phyloP scores from a whole-genome alignment of 768 basidiomycete genomes.

The Lactifluus pinguis region DNA sequence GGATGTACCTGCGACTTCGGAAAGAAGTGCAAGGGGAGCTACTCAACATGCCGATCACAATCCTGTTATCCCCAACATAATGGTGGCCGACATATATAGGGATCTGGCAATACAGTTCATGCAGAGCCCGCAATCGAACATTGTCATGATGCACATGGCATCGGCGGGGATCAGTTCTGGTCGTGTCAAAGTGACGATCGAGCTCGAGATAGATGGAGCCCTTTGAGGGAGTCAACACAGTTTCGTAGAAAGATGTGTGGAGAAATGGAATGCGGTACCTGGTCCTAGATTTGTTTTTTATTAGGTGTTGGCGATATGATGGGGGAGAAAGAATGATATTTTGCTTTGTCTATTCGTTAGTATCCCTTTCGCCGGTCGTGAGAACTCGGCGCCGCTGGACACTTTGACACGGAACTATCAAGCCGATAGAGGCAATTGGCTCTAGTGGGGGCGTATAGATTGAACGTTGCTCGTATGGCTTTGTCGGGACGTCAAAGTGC shows the following conservation, averaged over 20 bases:
- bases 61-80: background rate
- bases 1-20: background rate
- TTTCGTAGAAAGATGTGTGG: too few species aligned
- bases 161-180: background rate
- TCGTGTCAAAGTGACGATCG: background rate
- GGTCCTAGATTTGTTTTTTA: background rate
- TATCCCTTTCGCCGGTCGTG: too few species aligned
- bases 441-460: too few species aligned
- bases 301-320: background rate
- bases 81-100: background rate
- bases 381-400: too few species aligned
- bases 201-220: background rate
- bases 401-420: too few species aligned
- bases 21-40: too few species aligned
- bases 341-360: too few species aligned
- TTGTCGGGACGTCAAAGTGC: too few species aligned
- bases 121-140: background rate
- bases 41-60: background rate
- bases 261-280: background rate
- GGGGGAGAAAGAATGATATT: too few species aligned
- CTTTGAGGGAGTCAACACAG: background rate
- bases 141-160: background rate
- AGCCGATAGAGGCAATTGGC: too few species aligned
- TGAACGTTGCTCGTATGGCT: too few species aligned
- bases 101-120: background rate